These are phyloP conservation scores for Sugiyamaella xylanicola DNA, from an alignment of 1,139 yeast genomes.

Conservation along the genomic window DNA sequence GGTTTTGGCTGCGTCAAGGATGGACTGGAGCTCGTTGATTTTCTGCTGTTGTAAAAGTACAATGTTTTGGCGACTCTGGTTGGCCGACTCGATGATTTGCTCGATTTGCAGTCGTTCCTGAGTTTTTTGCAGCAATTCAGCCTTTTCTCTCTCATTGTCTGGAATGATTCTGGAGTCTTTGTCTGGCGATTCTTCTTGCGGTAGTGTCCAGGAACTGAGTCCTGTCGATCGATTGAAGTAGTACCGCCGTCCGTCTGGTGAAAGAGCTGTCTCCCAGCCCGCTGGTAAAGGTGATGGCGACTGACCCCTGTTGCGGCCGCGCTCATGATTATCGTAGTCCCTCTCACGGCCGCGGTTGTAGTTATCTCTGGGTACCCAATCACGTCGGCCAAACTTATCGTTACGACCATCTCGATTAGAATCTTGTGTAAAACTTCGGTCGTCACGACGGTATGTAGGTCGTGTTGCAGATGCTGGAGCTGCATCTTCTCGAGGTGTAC, in stretches of 20 bases:
- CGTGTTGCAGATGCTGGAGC: neutral
- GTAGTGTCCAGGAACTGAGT: constrained; percentile 62
- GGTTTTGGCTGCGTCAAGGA: constrained; percentile 15
- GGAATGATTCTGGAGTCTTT: constrained; percentile 3
- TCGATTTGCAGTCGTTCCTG: neutral
- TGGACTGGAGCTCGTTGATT: constrained; percentile 24
- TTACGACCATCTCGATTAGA: neutral
- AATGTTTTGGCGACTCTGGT: constrained; percentile 15
- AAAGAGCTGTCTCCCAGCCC: constrained; percentile 45
- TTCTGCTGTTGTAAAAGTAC: constrained; percentile 5
- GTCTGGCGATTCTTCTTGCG: constrained; percentile 37
- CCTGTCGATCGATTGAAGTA: constrained; percentile 56
- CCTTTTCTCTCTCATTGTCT: constrained; percentile 36
- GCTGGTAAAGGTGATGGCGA: constrained; percentile 35
- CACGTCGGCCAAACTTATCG: constrained; percentile 1
- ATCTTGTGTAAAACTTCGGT: constrained; percentile 4
- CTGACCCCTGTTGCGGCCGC: neutral
- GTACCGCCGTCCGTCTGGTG: constrained; percentile 45
- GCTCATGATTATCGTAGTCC: neutral
- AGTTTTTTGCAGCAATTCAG: constrained; percentile 3
- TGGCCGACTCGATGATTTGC: constrained; percentile 9
- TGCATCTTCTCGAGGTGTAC: constrained; percentile 8
- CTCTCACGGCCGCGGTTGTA: neutral
- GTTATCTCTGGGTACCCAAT: neutral
- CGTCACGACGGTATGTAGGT: neutral